Base-by-base conservation (phyloP, 75 land plant genomes). In the Isoetes taiwanensis region DNA sequence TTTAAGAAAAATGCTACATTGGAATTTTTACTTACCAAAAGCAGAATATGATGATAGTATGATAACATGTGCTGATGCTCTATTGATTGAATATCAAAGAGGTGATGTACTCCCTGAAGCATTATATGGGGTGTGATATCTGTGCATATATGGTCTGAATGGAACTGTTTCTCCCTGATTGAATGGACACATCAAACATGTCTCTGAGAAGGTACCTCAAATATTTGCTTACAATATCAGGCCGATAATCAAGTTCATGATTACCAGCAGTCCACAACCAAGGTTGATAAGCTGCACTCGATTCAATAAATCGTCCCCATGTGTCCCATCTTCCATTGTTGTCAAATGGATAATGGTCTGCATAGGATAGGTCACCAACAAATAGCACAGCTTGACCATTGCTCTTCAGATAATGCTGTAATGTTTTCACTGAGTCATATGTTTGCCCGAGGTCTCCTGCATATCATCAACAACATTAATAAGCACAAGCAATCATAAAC, bases 401-500 rank as follows among this genome's bases (percentile, higher is more conserved):
- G 23, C 50, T 46, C 5, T 76, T 25, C 58, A 84, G 68, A 57
- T 88, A 88, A 59, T 88, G 95, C 0, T 76, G 60, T 41, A 88
- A 68, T 32, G 95, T 88, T n/a, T 11, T 66, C 32, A 77, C 80
- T 6, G 95, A 88, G 64, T 88, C 95, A 62, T 30, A 74, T 10
- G 74, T 80, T 52, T 88, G 95, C 0, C 95, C 95, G 61, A 88
- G 77, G 68, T 88, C 95, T 58, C 95, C 95, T 88, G 80, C 35
- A n/a, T n/a, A n/a, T n/a, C n/a, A n/a, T n/a, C n/a, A n/a, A n/a
- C n/a, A n/a, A n/a, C n/a, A n/a, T n/a, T n/a, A n/a, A n/a, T n/a
- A n/a, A n/a, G n/a, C n/a, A n/a, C n/a, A n/a, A n/a, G n/a, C n/a
- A n/a, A n/a, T n/a, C n/a, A n/a, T n/a, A n/a, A n/a, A n/a, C n/a